phyloP scores from a whole-genome alignment of 2,329 filamentous ascomycete genomes.

The Macroventuria anomochaeta region DNA sequence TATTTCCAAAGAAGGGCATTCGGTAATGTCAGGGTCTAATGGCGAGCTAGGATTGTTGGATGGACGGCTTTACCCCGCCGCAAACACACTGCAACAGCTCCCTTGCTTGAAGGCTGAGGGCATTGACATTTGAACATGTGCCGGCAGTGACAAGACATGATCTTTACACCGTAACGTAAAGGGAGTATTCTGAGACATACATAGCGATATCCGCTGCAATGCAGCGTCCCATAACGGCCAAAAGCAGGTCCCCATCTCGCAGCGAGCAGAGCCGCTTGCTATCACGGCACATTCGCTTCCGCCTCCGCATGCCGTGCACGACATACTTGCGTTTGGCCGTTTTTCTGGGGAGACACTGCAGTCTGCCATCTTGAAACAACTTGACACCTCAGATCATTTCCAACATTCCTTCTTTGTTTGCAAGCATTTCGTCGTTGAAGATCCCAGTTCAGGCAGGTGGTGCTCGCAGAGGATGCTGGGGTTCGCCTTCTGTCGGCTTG shows the following conservation, averaged over 20 bases:
- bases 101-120: constrained; percentile 8
- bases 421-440: not conserved
- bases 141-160: constrained; percentile 13
- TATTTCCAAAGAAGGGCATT: constrained; percentile 24
- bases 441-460: not conserved
- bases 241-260: constrained; percentile 34
- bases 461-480: not conserved
- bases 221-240: constrained; percentile 35
- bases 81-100: constrained; percentile 20
- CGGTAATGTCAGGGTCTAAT: constrained; percentile 33
- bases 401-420: constrained; percentile 5
- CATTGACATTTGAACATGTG: constrained; percentile 8
- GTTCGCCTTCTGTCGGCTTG: not conserved
- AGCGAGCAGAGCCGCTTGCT: constrained; percentile 38
- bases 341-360: constrained; percentile 41
- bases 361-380: constrained; percentile 32
- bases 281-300: constrained; percentile 37
- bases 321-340: constrained; percentile 42
- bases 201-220: constrained; percentile 30
- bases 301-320: constrained; percentile 43
- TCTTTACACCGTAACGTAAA: constrained; percentile 9
- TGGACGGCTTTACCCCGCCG: constrained; percentile 35
- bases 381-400: constrained; percentile 22
- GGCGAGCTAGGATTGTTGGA: constrained; percentile 30
- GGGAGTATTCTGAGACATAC: constrained; percentile 14